These are phyloP conservation scores for Plasmodium coatneyi DNA, from an alignment of 169 alveolate species.

Conservation along the genomic window DNA sequence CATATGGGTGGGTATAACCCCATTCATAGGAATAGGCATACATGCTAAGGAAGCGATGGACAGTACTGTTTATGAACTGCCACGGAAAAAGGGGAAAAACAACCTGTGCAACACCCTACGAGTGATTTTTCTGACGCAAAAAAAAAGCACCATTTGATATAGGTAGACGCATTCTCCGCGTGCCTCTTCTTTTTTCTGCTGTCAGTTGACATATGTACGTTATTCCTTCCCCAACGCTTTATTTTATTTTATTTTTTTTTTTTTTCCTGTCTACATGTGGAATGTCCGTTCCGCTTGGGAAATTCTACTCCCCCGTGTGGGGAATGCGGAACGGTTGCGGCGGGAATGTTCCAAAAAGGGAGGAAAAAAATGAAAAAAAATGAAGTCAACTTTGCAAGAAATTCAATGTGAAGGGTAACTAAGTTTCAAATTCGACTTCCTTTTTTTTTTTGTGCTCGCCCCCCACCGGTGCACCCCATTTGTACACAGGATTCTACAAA, in stretches of 20 bases:
- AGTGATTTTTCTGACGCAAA: not conserved
- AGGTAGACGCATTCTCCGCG: not conserved
- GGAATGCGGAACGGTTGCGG: not conserved
- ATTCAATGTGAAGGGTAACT: not conserved
- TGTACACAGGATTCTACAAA: conserved; percentile 3
- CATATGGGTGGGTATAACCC: not conserved
- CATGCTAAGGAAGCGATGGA: not conserved
- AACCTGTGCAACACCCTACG: not conserved
- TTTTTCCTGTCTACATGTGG: not conserved
- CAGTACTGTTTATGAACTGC: not conserved
- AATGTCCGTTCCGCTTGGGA: not conserved
- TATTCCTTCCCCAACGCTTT: not conserved
- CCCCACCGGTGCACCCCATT: not conserved
- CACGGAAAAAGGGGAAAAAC: not conserved
- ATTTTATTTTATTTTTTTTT: not conserved
- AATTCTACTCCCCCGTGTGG: not conserved
- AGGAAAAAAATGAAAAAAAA: not conserved
- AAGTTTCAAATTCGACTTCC: not conserved
- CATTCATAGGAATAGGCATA: not conserved
- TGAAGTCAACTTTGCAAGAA: not conserved
- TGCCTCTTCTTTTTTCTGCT: not conserved
- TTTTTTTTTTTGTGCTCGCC: not conserved
- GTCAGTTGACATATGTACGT: not conserved
- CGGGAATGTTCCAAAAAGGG: not conserved
- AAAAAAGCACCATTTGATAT: not conserved